Conservation (phyloP, 2,329 filamentous ascomycete species). For the Neoscytalidium dimidiatum region DNA sequence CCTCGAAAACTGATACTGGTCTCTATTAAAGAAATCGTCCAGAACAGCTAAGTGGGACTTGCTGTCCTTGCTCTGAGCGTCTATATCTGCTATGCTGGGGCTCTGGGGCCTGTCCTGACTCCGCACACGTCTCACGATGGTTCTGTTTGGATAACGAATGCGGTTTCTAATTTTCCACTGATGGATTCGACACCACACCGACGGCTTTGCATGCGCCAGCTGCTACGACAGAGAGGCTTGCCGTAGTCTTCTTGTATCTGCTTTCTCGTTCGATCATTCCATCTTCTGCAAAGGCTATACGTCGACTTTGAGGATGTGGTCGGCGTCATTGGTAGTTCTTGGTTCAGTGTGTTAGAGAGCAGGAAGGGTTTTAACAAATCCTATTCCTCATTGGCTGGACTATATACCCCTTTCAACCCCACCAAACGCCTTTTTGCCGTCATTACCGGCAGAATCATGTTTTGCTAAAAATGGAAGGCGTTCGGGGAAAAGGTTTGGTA, state of each 20-base stretch:
- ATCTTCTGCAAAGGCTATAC: no score
- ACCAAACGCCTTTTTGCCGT: neutral
- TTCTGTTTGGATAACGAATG: neutral
- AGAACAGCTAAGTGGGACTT: slow-evolving; percentile 34
- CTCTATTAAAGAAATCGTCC: slow-evolving; percentile 49
- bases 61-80: neutral
- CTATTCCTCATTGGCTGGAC: no score
- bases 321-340: no score
- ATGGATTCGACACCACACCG: no score
- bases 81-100: neutral
- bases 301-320: no score
- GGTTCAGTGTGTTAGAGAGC: no score
- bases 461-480: neutral
- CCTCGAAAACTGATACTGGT: slow-evolving; percentile 52
- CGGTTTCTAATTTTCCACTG: neutral
- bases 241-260: no score
- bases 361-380: no score
- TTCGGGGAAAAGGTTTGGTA: neutral
- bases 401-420: neutral
- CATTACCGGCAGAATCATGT: neutral
- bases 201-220: neutral
- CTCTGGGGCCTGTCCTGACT: no score
- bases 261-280: no score
- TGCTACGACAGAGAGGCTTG: neutral
- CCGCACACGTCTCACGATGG: no score